phyloP scores from a whole-genome alignment of 2,329 filamentous ascomycete species.

The Phoma sp. region DNA sequence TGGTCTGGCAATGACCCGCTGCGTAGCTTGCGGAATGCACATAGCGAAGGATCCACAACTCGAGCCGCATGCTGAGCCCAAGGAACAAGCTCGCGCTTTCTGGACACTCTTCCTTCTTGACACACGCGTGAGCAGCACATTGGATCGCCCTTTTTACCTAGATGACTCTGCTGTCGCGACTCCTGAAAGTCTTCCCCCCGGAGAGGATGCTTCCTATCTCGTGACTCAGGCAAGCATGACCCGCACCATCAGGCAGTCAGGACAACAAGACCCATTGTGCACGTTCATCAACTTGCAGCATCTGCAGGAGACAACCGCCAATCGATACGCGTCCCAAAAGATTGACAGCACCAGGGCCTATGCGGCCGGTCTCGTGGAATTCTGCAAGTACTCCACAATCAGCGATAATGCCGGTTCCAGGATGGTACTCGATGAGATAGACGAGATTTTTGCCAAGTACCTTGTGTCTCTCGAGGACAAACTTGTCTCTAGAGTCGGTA shows the following conservation, averaged over 20 bases:
- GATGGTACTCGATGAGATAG: neutral
- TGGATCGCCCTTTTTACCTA: neutral
- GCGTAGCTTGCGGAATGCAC: neutral
- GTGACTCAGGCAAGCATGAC: neutral
- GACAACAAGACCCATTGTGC: neutral
- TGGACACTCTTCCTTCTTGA: neutral
- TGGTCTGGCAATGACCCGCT: neutral
- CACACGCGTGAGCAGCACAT: neutral
- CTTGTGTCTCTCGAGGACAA: neutral
- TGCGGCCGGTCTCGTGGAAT: neutral
- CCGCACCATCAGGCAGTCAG: neutral
- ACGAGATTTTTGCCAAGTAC: neutral
- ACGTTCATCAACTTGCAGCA: neutral
- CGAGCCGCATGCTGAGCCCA: neutral
- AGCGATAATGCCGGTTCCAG: no score
- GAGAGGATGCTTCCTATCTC: neutral
- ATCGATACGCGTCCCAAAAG: neutral
- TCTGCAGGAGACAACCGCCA: neutral
- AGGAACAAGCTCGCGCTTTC: neutral
- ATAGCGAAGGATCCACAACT: neutral
- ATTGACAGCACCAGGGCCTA: neutral
- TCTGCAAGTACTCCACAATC: neutral
- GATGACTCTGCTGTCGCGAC: neutral
- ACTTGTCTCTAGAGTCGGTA: neutral
- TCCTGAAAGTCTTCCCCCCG: neutral